phyloP scores from a whole-genome alignment of 192 early-diverging fungal genomes.

The Neocallimastix lanati region DNA sequence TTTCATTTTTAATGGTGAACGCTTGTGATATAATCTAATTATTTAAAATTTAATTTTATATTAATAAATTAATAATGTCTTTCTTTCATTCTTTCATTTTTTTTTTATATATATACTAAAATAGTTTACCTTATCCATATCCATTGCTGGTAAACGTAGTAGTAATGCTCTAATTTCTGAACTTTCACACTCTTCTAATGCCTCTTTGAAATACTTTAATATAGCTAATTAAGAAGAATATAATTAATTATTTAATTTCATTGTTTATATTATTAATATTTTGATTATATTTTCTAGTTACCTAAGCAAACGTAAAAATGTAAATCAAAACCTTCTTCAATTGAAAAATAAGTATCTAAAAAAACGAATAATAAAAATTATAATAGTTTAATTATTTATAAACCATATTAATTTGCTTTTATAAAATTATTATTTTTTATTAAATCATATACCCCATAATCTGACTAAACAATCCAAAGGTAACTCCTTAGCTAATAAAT shows the following conservation, averaged over 20 bases:
- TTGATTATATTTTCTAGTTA: too few relatives aligned
- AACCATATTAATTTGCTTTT: too few relatives aligned
- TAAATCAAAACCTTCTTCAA: constrained; percentile 49
- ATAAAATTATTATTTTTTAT: too few relatives aligned
- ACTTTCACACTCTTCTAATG: constrained; percentile 74
- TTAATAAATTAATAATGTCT: too few relatives aligned
- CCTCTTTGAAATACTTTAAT: constrained; percentile 50
- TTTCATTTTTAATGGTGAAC: neutral
- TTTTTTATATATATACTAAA: too few relatives aligned
- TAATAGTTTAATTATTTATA: too few relatives aligned
- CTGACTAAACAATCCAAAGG: constrained; percentile 35
- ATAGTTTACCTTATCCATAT: constrained; percentile 13
- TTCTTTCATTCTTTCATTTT: too few relatives aligned
- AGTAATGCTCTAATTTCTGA: constrained; percentile 74
- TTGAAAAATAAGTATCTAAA: constrained; percentile 73
- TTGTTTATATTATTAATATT: too few relatives aligned
- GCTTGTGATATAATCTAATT: neutral
- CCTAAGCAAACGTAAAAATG: constrained; percentile 72
- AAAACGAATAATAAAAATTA: too few relatives aligned
- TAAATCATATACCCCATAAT: neutral
- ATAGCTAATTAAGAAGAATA: too few relatives aligned
- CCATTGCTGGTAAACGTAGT: constrained; percentile 45
- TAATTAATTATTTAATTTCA: too few relatives aligned
- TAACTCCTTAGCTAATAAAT: constrained; percentile 63
- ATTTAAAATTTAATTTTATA: too few relatives aligned